Evolutionary conservation across 2,329 filamentous ascomycete genomes (phyloP).

Genomic region (Biscogniauxia sp.): DNA sequence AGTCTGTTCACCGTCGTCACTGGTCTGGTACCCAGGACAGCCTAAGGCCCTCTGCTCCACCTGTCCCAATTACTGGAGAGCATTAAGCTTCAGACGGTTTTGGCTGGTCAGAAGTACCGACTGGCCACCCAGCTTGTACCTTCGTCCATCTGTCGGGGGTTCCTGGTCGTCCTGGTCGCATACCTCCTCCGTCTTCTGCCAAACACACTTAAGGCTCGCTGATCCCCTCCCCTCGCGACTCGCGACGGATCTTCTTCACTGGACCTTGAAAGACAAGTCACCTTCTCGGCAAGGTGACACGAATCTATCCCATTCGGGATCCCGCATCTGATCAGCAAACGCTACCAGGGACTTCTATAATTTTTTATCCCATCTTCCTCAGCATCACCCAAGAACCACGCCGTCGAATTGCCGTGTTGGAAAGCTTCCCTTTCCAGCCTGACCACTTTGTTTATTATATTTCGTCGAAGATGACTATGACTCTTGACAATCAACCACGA

Average conservation of each 20-base stretch:
- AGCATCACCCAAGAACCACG: constrained; percentile 13
- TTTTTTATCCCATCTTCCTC: constrained; percentile 11
- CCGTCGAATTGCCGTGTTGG: constrained; percentile 18
- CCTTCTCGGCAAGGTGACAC: constrained; percentile 35
- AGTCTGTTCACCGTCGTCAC: constrained; percentile 52
- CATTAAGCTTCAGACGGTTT: constrained; percentile 43
- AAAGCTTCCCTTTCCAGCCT: constrained; percentile 27
- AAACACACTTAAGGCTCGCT: constrained; percentile 59
- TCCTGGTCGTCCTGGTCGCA: constrained; percentile 32
- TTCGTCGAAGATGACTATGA: constrained; percentile 79
- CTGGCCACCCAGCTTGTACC: constrained; percentile 38
- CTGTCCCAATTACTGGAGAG: constrained; percentile 42
- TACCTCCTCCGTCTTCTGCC: constrained; percentile 36
- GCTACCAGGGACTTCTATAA: constrained; percentile 25
- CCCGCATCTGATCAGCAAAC: constrained; percentile 53
- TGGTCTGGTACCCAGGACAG: constrained; percentile 29
- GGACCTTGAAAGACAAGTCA: constrained; percentile 35
- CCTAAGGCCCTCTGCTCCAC: constrained; percentile 34
- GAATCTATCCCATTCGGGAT: constrained; percentile 47
- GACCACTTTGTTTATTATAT: constrained; percentile 19
- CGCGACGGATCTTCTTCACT: constrained; percentile 38
- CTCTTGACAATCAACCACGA: constrained; percentile 85
- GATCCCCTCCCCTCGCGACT: constrained; percentile 48
- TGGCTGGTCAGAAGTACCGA: constrained; percentile 37
- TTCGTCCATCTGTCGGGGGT: constrained; percentile 31